These are phyloP conservation scores for Seminavis robusta DNA, from an alignment of 108 stramenopile genomes.

Conservation along the genomic window DNA sequence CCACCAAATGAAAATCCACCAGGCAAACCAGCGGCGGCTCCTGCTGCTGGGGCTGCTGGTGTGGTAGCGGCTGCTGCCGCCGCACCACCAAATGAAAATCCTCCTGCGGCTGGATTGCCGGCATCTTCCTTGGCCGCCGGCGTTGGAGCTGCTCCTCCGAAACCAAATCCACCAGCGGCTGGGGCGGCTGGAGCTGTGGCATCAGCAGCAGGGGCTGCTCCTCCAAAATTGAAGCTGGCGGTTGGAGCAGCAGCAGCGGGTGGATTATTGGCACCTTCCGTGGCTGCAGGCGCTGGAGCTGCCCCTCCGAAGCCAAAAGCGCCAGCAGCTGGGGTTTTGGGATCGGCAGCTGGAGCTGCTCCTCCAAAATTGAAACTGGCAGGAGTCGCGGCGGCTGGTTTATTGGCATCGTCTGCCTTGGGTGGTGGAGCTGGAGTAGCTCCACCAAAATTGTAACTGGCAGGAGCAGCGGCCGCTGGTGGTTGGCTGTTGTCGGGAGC, in stretches of 20 bases:
- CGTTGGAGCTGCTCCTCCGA: slow-evolving; percentile 26
- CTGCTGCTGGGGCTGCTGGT: slow-evolving; percentile 13
- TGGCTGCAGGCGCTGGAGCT: slow-evolving; percentile 12
- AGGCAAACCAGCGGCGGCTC: slow-evolving; percentile 1
- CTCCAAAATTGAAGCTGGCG: slow-evolving; percentile 5
- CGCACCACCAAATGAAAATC: slow-evolving; percentile 25
- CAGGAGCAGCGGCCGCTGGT: slow-evolving; percentile 14
- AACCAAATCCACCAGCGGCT: slow-evolving; percentile 24
- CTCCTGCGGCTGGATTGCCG: slow-evolving; percentile 6
- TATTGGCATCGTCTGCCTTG: slow-evolving; percentile 2
- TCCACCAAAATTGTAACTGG: slow-evolving; percentile 13
- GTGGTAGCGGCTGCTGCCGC: slow-evolving; percentile 11
- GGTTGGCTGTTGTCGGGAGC: slow-evolving; percentile 4
- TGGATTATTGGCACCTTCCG: slow-evolving; percentile 3
- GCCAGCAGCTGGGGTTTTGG: slow-evolving; percentile 2
- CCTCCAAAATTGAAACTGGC: slow-evolving; percentile 5
- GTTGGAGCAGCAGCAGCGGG: not conserved
- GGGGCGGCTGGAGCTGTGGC: not conserved
- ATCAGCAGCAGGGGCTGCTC: not conserved
- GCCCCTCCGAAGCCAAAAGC: slow-evolving; percentile 17
- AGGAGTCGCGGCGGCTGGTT: not conserved
- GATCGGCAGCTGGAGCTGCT: not conserved
- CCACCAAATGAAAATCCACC: slow-evolving; percentile 28
- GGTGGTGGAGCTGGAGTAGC: slow-evolving; percentile 14
- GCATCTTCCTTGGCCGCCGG: slow-evolving; percentile 9